These are phyloP conservation scores for Fusarium continuum DNA, from an alignment of 2,329 filamentous ascomycete genomes.

Conservation along the genomic window DNA sequence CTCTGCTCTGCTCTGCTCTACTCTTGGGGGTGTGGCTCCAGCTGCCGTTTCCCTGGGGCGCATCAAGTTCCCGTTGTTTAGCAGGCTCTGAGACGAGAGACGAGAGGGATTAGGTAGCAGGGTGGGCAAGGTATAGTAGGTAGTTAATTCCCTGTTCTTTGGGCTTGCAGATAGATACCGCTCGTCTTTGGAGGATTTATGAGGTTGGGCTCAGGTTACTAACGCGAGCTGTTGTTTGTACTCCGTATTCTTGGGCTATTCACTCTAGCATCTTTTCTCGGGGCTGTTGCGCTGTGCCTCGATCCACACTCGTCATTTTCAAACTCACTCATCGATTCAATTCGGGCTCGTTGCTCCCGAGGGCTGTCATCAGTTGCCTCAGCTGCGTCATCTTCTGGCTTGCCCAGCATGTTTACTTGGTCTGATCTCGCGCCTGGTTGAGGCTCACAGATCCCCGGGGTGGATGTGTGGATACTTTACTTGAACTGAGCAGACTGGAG, in stretches of 20 bases:
- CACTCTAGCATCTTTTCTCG: not conserved
- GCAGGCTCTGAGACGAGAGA: not conserved
- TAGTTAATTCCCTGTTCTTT: not conserved
- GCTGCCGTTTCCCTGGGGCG: slow-evolving; percentile 32
- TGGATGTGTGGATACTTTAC: slow-evolving; percentile 21
- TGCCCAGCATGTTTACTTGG: slow-evolving; percentile 9
- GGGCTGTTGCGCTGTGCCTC: not conserved
- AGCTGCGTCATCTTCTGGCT: slow-evolving; percentile 12
- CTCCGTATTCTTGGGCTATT: too few species aligned
- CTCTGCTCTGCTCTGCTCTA: not conserved
- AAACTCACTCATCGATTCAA: slow-evolving; percentile 5
- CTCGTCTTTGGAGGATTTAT: not conserved
- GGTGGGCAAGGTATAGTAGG: not conserved
- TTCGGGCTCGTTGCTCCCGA: slow-evolving; percentile 1
- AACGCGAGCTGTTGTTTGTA: not conserved
- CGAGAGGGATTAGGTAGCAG: not conserved
- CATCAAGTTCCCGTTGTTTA: slow-evolving; percentile 29
- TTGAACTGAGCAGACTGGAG: slow-evolving; percentile 16
- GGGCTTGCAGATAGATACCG: not conserved
- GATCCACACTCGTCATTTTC: slow-evolving; percentile 11
- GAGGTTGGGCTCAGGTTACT: not conserved
- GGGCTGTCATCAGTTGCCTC: slow-evolving; percentile 27
- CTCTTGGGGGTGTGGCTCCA: slow-evolving; percentile 33
- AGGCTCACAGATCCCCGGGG: slow-evolving; percentile 30
- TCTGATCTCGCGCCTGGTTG: slow-evolving; percentile 20